phyloP scores from a whole-genome alignment of 257 asterid genomes.

The Nicotiana tabacum region DNA sequence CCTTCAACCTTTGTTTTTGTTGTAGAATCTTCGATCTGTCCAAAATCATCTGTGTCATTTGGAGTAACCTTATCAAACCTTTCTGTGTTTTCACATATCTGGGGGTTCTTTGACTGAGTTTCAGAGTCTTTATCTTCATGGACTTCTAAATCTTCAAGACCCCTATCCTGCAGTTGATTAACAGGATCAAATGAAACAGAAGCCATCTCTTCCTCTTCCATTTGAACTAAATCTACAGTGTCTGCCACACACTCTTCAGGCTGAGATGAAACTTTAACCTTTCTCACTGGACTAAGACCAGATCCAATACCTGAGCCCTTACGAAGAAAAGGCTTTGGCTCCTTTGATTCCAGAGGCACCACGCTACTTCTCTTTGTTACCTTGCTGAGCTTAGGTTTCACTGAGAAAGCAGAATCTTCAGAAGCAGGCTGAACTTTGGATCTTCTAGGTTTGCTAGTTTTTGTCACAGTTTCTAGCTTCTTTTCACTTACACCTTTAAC shows the following conservation, averaged over 20 bases:
- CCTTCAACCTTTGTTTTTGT: conserved; percentile 40
- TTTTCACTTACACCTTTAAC: conserved; percentile 41
- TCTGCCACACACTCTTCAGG: conserved; percentile 38
- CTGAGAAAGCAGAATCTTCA: conserved; percentile 43
- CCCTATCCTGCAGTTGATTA: conserved; percentile 41
- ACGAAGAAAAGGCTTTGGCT: conserved; percentile 70
- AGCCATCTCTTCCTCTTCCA: conserved; percentile 36
- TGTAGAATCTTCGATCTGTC: conserved; percentile 15
- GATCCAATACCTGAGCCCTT: conserved; percentile 63
- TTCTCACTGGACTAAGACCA: conserved; percentile 36
- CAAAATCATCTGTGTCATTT: conserved; percentile 10
- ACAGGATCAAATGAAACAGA: conserved; percentile 33
- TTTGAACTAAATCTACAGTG: conserved; percentile 24
- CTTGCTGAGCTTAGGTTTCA: conserved; percentile 41
- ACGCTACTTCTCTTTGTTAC: too few relatives aligned
- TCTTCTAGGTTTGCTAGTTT: conserved; percentile 45
- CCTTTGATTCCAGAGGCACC: conserved; percentile 60
- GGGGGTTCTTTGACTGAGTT: conserved; percentile 27
- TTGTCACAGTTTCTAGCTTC: conserved; percentile 45
- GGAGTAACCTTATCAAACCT: conserved; percentile 29
- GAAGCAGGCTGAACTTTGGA: conserved; percentile 44
- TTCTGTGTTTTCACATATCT: conserved; percentile 38
- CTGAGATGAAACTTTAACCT: conserved; percentile 33
- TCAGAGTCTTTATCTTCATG: conserved; percentile 22
- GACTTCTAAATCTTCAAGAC: conserved; percentile 24